Base-by-base conservation (phyloP, 1,284 basidiomycete genomes). In the Flammula alnicola region DNA sequence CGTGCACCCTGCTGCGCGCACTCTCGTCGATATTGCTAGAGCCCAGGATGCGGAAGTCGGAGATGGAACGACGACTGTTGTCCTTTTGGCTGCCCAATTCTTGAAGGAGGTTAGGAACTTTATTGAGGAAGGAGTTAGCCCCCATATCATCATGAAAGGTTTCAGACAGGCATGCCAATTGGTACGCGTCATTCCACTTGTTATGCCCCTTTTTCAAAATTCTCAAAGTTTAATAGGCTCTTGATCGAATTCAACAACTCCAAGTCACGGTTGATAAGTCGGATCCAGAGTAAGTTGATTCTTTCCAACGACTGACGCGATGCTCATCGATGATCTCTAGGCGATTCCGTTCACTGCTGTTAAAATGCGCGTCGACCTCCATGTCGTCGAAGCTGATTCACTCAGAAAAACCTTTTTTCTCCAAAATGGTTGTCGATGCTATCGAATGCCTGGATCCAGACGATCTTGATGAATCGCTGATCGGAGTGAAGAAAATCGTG, bases 351-450 rank as follows among this genome's bases (percentile, higher is more conserved):
- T 92, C 95, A 50, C 84, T 99, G 7, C 82, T 99, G 36, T 78
- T 98, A 62, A 96, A 98, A 77, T 97, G 95, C 70, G 97, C 97
- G 31, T 89, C 95, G 22, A 99, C 97, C 5, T 96, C 95, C 32
- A 98, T 99, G 96, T 98, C 96, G 16, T 98, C 95, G 55, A 99
- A 99, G 75, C 84, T 99, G 55, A 98, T 99, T 61, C 95, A 98
- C 69, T 95, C 94, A 31, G 95, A 98, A 75, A 98, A 97, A 65
- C 95, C 96, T 3, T 99, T 99, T 78, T 99, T 99, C 78, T 91
- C 95, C 25, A 86, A 92, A 59, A 99, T 99, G 95, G 97, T 98
- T 48, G 97, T 99, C 39, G 93, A 99, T 65, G 95, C 97, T 32
- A 95, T 99, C 36, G 82, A 88, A 57, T 93, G 86, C 51, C 79